A percentile compares a stretch with the other conserved stretches of the same genome.
Conservation (phyloP, 495 filamentous ascomycete genomes). For the Tricharina praecox region DNA sequence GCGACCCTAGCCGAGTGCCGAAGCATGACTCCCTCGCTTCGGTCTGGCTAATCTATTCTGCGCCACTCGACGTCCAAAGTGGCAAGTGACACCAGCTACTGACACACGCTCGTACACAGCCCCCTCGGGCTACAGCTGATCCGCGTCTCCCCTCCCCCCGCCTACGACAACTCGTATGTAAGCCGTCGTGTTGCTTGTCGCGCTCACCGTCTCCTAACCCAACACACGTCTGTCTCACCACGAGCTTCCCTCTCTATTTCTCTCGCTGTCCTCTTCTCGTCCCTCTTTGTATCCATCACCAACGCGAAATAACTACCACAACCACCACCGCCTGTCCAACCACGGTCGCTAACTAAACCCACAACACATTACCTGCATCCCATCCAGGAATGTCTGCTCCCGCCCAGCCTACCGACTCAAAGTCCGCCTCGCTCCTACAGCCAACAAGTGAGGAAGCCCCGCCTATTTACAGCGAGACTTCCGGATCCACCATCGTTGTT, state of each 20-base stretch:
- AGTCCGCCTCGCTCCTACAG: constrained; percentile 11
- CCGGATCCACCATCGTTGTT: constrained; percentile 13
- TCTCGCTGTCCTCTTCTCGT: background rate
- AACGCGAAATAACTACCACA: too few relatives aligned
- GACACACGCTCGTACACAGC: background rate
- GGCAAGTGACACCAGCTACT: background rate
- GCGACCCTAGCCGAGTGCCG: too few relatives aligned
- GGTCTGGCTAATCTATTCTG: background rate
- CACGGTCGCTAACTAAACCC: background rate
- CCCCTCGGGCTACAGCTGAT: too few relatives aligned
- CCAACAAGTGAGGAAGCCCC: constrained; percentile 2
- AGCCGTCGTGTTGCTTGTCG: background rate
- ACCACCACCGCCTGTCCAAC: background rate
- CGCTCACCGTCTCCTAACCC: background rate
- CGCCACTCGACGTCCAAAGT: background rate
- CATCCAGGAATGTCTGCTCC: constrained; percentile 7
- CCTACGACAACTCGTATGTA: too few relatives aligned
- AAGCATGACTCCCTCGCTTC: background rate
- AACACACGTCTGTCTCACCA: background rate
- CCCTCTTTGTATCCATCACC: background rate
- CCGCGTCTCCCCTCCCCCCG: too few relatives aligned
- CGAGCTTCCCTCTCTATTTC: background rate
- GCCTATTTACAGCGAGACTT: constrained; percentile 21
- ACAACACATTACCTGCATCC: too few relatives aligned
- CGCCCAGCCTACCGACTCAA: constrained; percentile 12